phyloP scores from a whole-genome alignment of 2,329 filamentous ascomycete genomes.

The Fusarium subtropicale region DNA sequence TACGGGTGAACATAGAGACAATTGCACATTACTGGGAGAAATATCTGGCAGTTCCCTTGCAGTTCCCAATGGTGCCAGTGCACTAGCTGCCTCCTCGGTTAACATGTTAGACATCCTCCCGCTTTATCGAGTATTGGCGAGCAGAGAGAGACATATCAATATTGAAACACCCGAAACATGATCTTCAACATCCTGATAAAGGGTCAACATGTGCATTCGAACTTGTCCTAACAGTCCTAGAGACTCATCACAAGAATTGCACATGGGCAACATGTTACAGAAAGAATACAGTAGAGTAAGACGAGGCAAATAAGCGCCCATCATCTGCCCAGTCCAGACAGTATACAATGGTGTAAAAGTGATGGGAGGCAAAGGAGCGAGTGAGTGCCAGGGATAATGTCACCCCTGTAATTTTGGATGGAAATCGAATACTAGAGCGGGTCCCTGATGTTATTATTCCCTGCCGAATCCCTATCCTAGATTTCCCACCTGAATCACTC shows the following conservation, averaged over 20 bases:
- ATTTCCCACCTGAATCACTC: slow-evolving; percentile 40
- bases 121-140: slow-evolving; percentile 6
- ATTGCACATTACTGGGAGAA: not conserved
- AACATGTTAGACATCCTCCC: slow-evolving; percentile 11
- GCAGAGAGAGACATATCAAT: slow-evolving; percentile 1
- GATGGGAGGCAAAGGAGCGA: slow-evolving; percentile 2
- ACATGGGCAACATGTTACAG: slow-evolving; percentile 2
- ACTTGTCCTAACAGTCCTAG: slow-evolving; percentile 16
- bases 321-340: slow-evolving; percentile 3
- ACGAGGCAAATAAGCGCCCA: slow-evolving; percentile 32
- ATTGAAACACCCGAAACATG: not conserved
- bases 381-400: slow-evolving; percentile 14
- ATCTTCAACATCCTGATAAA: not conserved
- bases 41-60: not conserved
- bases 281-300: not conserved
- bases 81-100: not conserved
- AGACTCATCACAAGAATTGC: not conserved
- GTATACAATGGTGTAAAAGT: not conserved
- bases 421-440: slow-evolving; percentile 30
- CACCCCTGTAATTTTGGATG: slow-evolving; percentile 27
- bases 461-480: slow-evolving; percentile 19
- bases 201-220: not conserved
- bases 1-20: not conserved
- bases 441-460: slow-evolving; percentile 18
- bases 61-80: not conserved